Evolutionary conservation across 2,329 filamentous ascomycete species (phyloP), one percentile per base, ranked within the genome.

Genomic region (Epichloe glyceriae): DNA sequence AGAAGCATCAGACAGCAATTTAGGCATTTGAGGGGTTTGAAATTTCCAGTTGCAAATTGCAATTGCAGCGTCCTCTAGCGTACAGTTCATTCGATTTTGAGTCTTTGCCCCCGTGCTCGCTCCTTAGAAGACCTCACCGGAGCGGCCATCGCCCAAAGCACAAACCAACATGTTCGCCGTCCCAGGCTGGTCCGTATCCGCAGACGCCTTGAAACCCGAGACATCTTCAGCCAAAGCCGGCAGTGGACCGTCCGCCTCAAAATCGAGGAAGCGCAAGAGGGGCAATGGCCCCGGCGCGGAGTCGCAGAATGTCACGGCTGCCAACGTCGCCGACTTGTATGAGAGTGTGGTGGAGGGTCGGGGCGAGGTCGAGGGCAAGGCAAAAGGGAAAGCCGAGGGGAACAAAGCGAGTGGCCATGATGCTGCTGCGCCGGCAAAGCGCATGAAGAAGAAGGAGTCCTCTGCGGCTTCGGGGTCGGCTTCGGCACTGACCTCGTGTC

Each of bases 101-200:
- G 3, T 7, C 4, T 35, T 22, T 17, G 14, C 30, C 3, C n/a
- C 14, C 4, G 33, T 37, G 17, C 19, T 22, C 11, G 17, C n/a
- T 37, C 30, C 14, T n/a, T 17, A n/a, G 20, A 14, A 17, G 12
- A 20, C 19, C 40, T 15, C 15, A 30, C 15, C 15, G 8, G n/a
- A 17, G 14, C 26, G 22, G 22, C 41, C 30, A 22, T 48, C 22
- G 46, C 37, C 30, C 17, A 22, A 47, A 12, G n/a, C 8, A 22
- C 14, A 20, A 34, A 41, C 49, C 49, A 57, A 45, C 51, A 91
- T 97, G 91, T 97, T 97, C 67, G 84, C 89, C 10, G 90, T 97
- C 33, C 86, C 87, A 61, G 93, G 93, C 58, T 96, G 91, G 90
- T 88, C 88, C 39, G 75, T 96, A 37, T 80, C 87, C 51, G 77